phyloP scores from a whole-genome alignment of 1,284 basidiomycete species.

The Xerocomus amazonicus region DNA sequence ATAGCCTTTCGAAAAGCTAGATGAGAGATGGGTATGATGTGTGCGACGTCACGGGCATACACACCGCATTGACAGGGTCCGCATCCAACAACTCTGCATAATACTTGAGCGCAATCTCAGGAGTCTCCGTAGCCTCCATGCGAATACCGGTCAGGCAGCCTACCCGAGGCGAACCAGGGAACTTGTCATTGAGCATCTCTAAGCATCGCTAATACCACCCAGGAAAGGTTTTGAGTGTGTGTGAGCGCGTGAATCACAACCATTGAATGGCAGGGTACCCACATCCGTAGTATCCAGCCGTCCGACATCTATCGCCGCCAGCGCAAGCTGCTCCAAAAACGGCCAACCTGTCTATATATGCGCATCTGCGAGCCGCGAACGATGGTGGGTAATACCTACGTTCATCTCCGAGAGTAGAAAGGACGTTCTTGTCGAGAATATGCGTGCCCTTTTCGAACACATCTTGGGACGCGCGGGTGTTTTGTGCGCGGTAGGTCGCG shows the following conservation, averaged over 20 bases:
- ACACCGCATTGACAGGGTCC: constrained; percentile 76
- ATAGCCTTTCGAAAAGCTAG: constrained; percentile 43
- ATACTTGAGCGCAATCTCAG: constrained; percentile 61
- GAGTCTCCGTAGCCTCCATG: constrained; percentile 70
- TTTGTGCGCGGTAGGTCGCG: constrained; percentile 65
- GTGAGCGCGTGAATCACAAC: too few species aligned
- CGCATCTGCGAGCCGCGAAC: background rate
- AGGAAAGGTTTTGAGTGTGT: too few species aligned
- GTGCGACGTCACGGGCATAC: constrained; percentile 28
- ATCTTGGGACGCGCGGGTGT: constrained; percentile 67
- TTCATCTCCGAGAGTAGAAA: constrained; percentile 58
- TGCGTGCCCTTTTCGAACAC: constrained; percentile 60
- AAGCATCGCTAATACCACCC: constrained; percentile 43
- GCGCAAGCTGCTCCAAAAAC: constrained; percentile 82
- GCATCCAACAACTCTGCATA: constrained; percentile 67
- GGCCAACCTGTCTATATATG: constrained; percentile 62
- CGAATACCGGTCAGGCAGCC: constrained; percentile 82
- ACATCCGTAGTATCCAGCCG: constrained; percentile 81
- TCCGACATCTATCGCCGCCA: constrained; percentile 85
- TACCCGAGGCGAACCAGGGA: constrained; percentile 81
- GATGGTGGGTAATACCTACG: constrained; percentile 34
- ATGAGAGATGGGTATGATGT: background rate
- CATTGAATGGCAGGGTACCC: constrained; percentile 30
- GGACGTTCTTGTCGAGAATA: constrained; percentile 51
- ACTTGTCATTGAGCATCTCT: constrained; percentile 62